These are phyloP conservation scores for Mycena albidolilacea DNA, from an alignment of 768 basidiomycete species.

Conservation along the genomic window DNA sequence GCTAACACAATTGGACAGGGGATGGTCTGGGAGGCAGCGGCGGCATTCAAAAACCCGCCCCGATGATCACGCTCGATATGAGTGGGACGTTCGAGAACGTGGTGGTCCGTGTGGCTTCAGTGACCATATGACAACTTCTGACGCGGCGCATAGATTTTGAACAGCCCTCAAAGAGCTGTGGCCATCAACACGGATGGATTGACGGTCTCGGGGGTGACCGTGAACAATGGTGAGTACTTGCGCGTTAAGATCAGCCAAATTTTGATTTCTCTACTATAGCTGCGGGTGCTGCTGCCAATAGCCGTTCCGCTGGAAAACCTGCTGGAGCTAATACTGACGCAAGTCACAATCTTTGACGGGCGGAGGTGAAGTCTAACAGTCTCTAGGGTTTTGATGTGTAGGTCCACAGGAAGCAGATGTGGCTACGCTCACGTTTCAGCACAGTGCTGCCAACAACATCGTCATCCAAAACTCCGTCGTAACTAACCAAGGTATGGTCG, in stretches of 20 bases:
- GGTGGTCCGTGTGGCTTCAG: constrained; percentile 4
- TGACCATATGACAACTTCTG: too few species aligned
- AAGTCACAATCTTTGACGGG: background rate
- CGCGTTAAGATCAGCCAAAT: too few species aligned
- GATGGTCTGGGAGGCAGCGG: constrained; percentile 36
- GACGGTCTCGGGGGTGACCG: constrained; percentile 34
- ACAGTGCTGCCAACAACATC: constrained; percentile 36
- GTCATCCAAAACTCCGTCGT: constrained; percentile 38
- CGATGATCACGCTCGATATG: constrained; percentile 41
- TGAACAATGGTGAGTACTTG: constrained; percentile 33
- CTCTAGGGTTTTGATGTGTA: constrained; percentile 28
- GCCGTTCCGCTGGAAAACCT: constrained; percentile 35
- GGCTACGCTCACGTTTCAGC: background rate
- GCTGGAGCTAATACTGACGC: constrained; percentile 42
- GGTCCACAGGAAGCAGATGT: background rate
- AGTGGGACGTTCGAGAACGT: constrained; percentile 39
- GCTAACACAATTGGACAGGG: background rate
- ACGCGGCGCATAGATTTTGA: constrained; percentile 13
- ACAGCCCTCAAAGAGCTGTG: constrained; percentile 35
- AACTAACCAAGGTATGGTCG: constrained; percentile 35
- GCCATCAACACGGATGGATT: constrained; percentile 34
- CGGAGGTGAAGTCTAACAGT: too few species aligned
- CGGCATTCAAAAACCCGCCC: constrained; percentile 33
- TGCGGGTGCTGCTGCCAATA: constrained; percentile 37
- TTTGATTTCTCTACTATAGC: constrained; percentile 13